Evolutionary conservation across 169 alveolate genomes (phyloP), one percentile per base, ranked within the genome.

Genomic region (Cryptosporidium sp.): DNA sequence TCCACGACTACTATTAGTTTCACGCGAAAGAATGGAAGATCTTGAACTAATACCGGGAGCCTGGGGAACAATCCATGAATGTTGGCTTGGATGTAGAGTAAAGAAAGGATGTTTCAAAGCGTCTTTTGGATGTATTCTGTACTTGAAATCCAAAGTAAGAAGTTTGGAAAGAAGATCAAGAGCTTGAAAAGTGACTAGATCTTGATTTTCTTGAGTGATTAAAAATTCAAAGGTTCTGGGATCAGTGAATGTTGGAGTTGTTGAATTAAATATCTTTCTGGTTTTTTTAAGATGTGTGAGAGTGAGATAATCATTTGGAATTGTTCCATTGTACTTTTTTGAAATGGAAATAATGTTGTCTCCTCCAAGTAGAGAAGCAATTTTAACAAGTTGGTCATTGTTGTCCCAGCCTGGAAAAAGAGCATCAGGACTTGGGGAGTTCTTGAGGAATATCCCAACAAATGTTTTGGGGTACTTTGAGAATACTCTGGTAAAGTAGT

Each of bases 121-220:
- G 8, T 80, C 89, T 14, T 35, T 55, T 29, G 89, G 75, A 18
- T n/a, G 48, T 1, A 80, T 62, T 39, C 89, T 59, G 37, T 10
- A 80, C 9, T 41, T 65, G 68, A 21, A 65, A 41, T 80, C 89
- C 48, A 80, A 16, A 35, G 68, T 67, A 3, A 93, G 93, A 91
- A 94, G 91, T 68, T 89, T 85, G n/a, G 92, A 86, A 3, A 94
- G 71, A 29, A 95, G 74, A 68, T 95, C 96, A 16, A 94, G 71
- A n/a, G 97, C 96, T 62, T 94, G 95, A 12, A 89, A 85, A 33
- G 93, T 85, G 18, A 94, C 93, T 39, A 95, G 70, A 71, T 92
- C 93, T 73, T 91, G 86, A 84, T 95, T 95, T 62, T 80, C 89
- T 12, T 21, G 23, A 23, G 71, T 80, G 9, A 80, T 21, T 33